Percentiles rank a stretch among this genome's conserved stretches.
Evolutionary conservation across 2,329 filamentous ascomycete species (phyloP).

Genomic region (Phaeomoniella chlamydospora): DNA sequence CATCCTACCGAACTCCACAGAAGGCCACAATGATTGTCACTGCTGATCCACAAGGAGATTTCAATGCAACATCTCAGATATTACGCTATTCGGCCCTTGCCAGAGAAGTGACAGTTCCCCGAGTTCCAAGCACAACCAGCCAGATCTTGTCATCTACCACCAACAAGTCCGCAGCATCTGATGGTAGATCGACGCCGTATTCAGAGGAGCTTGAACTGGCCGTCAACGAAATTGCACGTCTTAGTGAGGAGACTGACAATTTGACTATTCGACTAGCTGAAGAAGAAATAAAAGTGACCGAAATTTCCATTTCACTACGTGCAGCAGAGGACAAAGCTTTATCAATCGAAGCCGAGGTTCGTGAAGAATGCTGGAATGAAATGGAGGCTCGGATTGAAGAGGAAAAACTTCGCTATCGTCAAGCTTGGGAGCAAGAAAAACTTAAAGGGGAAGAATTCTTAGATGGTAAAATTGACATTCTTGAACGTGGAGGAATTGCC

Average conservation of each 20-base stretch:
- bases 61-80: conserved; percentile 93
- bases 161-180: conserved; percentile 17
- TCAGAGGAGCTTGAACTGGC: conserved; percentile 69
- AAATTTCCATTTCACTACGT: conserved; percentile 59
- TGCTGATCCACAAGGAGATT: conserved; percentile 82
- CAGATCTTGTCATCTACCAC: conserved; percentile 30
- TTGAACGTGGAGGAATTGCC: conserved; percentile 26
- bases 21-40: conserved; percentile 94
- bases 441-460: conserved; percentile 58
- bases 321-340: conserved; percentile 50
- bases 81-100: conserved; percentile 87
- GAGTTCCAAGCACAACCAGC: conserved; percentile 67
- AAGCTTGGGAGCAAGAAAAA: conserved; percentile 58
- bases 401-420: conserved; percentile 71
- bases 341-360: conserved; percentile 67
- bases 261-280: conserved; percentile 54
- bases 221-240: conserved; percentile 64
- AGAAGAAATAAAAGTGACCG: conserved; percentile 54
- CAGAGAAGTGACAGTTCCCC: conserved; percentile 80
- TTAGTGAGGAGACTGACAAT: conserved; percentile 63
- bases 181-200: conserved; percentile 35
- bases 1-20: conserved; percentile 48
- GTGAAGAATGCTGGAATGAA: conserved; percentile 77
- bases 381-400: conserved; percentile 65
- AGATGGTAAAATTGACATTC: conserved; percentile 75